Evolutionary conservation across 805 yeast genomes (phyloP).

Genomic region (Kluyveromyces dobzhanskii): DNA sequence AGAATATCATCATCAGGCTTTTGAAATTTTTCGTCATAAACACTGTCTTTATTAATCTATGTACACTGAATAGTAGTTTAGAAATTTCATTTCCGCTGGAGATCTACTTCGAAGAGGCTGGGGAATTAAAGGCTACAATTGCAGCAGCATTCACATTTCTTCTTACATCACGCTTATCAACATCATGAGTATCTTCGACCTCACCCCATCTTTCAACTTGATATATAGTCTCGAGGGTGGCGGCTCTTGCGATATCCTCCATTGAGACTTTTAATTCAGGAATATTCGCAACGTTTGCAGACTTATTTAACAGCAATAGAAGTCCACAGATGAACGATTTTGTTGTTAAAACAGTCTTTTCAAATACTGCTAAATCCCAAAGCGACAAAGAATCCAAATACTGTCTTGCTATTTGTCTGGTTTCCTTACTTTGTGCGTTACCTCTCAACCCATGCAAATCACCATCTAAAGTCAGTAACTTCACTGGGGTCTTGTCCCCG

Average conservation of each 20-base stretch:
- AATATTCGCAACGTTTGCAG: conserved; percentile 9
- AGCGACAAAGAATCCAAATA: conserved; percentile 57
- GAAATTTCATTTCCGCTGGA: too few species aligned
- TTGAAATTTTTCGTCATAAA: neutral
- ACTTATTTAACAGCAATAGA: conserved; percentile 44
- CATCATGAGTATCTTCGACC: conserved; percentile 97
- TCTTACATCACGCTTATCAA: conserved; percentile 83
- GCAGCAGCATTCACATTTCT: conserved; percentile 79
- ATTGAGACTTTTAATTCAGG: conserved; percentile 35
- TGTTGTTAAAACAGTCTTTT: conserved; percentile 76
- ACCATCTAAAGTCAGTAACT: conserved; percentile 61
- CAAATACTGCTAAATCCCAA: conserved; percentile 83
- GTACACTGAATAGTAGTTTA: neutral
- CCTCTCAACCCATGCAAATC: conserved; percentile 78
- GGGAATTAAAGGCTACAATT: conserved; percentile 34
- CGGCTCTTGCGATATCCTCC: conserved; percentile 68
- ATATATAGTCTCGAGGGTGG: conserved; percentile 70
- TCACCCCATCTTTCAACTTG: conserved; percentile 96
- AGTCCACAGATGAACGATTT: conserved; percentile 84
- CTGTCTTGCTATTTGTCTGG: conserved; percentile 50
- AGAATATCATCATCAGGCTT: too few species aligned
- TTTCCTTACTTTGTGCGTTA: conserved; percentile 55
- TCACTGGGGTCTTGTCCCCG: conserved; percentile 24
- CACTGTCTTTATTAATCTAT: neutral
- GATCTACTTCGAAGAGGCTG: neutral